A percentile compares a stretch with the other conserved stretches of the same genome.
Conservation (phyloP, 2,329 filamentous ascomycete species). For the Furcasterigmium furcatum region DNA sequence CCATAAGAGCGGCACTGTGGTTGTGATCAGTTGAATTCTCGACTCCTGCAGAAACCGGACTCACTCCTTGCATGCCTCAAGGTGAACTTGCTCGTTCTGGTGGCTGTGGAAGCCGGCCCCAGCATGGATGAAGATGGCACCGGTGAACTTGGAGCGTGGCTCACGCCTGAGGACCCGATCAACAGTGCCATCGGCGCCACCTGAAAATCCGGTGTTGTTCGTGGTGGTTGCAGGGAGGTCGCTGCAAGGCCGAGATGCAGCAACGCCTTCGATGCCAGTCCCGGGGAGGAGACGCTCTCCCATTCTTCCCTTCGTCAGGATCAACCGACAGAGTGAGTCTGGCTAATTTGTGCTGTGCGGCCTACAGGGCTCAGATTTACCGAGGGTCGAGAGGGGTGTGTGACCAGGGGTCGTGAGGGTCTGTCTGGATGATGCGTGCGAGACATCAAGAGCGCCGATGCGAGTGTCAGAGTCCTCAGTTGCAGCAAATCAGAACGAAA, state of each 20-base stretch:
- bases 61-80: conserved; percentile 85
- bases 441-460: too few species aligned
- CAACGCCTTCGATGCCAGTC: neutral
- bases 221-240: too few species aligned
- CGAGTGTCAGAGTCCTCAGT: too few species aligned
- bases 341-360: too few species aligned
- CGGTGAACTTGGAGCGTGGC: conserved; percentile 36
- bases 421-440: too few species aligned
- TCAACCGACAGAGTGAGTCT: too few species aligned
- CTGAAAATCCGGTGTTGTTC: neutral
- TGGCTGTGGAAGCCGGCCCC: conserved; percentile 91
- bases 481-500: neutral
- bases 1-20: conserved; percentile 73
- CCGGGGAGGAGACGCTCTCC: too few species aligned
- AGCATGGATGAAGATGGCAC: conserved; percentile 91
- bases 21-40: conserved; percentile 7
- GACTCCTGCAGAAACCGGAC: conserved; percentile 22
- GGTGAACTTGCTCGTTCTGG: conserved; percentile 79
- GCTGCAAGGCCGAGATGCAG: too few species aligned
- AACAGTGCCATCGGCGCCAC: conserved; percentile 34
- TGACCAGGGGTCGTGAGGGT: too few species aligned
- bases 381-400: too few species aligned
- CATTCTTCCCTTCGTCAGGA: neutral
- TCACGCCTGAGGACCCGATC: conserved; percentile 33
- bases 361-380: too few species aligned